Evolutionary conservation across 495 filamentous ascomycete genomes (phyloP).

Genomic region (Aspergillus leporis): DNA sequence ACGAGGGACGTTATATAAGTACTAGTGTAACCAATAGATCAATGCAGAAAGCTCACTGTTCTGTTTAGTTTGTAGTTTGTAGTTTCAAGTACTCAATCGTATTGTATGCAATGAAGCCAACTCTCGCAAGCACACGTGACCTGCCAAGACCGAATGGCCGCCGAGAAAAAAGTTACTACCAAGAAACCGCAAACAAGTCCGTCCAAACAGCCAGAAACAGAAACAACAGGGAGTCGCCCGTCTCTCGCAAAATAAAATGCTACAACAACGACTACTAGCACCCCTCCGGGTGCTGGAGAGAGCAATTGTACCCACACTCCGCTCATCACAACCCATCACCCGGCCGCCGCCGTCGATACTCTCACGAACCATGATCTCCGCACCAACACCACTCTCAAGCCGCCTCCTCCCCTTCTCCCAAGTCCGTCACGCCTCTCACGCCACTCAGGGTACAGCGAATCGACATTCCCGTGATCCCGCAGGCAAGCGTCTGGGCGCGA

Average conservation of each 20-base stretch:
- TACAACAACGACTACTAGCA: constrained; percentile 45
- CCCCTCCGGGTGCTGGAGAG: constrained; percentile 44
- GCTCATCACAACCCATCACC: constrained; percentile 24
- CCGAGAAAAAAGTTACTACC: constrained; percentile 32
- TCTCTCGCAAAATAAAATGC: constrained; percentile 28
- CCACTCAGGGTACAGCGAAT: constrained; percentile 84
- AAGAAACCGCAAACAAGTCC: not conserved
- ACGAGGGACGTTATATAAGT: not conserved
- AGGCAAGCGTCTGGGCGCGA: constrained; percentile 92
- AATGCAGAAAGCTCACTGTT: not conserved
- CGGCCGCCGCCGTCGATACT: constrained; percentile 33
- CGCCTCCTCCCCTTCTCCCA: constrained; percentile 40
- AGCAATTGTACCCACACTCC: constrained; percentile 33
- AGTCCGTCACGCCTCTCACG: constrained; percentile 78
- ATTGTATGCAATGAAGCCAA: constrained; percentile 13
- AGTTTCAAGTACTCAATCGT: not conserved
- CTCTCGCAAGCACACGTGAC: constrained; percentile 24
- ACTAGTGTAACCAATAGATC: not conserved
- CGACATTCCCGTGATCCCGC: constrained; percentile 77
- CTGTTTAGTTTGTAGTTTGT: not conserved
- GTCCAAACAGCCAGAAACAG: not conserved
- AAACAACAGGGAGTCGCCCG: not conserved
- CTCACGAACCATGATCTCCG: constrained; percentile 39
- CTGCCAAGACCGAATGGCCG: constrained; percentile 31
- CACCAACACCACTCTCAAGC: constrained; percentile 30